Base-by-base conservation (phyloP, 345 rosid species). In the Eucalyptus cloeziana region DNA sequence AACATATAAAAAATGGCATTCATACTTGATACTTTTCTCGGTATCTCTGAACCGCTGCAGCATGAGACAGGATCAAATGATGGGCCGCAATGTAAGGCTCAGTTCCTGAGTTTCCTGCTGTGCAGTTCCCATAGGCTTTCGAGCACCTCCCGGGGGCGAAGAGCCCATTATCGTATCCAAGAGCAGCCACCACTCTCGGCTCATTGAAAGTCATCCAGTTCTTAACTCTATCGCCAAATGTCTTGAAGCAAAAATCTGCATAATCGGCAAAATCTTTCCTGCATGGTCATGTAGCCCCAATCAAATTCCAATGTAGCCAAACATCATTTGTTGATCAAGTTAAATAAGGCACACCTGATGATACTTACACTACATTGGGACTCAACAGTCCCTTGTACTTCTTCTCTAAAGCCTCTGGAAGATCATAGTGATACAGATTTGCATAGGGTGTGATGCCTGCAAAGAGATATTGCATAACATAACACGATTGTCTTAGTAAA, bases 181-280 rank as follows among this genome's bases (percentile, higher is more conserved):
- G 93, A 7, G 99, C 99, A 50, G 98, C 97, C 51, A 97, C 95
- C 22, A 98, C 99, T 85, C 99, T 92, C 0, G 99, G 99, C 76
- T 98, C 99, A 33, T 98, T 98, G 88, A 95, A 98, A 12, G 99
- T 97, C 99, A 95, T 95, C 99, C 99, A 98, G 43, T 98, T 95
- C 93, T 98, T 98, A 81, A 98, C 99, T 91, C 98, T 92, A 86
- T 97, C 99, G 31, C 99, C 99, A 43, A 93, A 98, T 50, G 92
- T 89, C 91, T 97, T 93, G 92, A 96, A 98, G 90, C 99, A 98
- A 89, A 98, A 98, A 11, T 98, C 98, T 0, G 99, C 98, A 49
- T 94, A 98, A 89, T 95, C 95, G 0, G 99, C 97, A 90, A 95
- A 98, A 91, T 98, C 99, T 54, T 95, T 91, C 95, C 99, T 98